Conservation (phyloP, 2,329 filamentous ascomycete genomes). For the Calonectria naviculata region DNA sequence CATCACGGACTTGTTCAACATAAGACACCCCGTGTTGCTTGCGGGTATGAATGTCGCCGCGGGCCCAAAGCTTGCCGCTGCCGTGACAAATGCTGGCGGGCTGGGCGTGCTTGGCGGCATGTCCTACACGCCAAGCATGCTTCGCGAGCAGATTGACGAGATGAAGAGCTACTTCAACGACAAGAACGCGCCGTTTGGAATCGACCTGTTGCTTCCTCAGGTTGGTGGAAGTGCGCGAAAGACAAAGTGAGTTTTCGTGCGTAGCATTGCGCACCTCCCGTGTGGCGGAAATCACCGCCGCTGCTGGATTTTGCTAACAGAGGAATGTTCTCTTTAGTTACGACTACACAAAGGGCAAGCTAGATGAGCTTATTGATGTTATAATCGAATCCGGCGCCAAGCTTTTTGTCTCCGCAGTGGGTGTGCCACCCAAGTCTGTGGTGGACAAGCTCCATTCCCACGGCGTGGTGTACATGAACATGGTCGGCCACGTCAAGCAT, state of each 20-base stretch:
- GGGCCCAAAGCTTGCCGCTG: slow-evolving; percentile 94
- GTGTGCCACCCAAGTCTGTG: slow-evolving; percentile 87
- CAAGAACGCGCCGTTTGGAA: slow-evolving; percentile 95
- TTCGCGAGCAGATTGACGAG: slow-evolving; percentile 93
- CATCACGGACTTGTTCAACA: slow-evolving; percentile 94
- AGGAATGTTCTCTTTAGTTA: slow-evolving; percentile 75
- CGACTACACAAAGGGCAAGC: slow-evolving; percentile 99
- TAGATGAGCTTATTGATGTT: slow-evolving; percentile 88
- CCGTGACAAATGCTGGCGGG: slow-evolving; percentile 96
- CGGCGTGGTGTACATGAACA: slow-evolving; percentile 98
- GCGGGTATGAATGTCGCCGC: slow-evolving; percentile 99
- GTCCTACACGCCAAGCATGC: slow-evolving; percentile 97
- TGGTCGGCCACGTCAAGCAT: slow-evolving; percentile 99
- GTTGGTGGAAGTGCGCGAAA: slow-evolving; percentile 94
- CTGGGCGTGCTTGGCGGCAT: slow-evolving; percentile 96
- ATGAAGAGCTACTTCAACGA: slow-evolving; percentile 88
- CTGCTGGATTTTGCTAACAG: neutral
- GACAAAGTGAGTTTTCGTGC: slow-evolving; percentile 75
- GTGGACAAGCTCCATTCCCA: slow-evolving; percentile 90
- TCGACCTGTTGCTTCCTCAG: slow-evolving; percentile 92
- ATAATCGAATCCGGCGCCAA: slow-evolving; percentile 92
- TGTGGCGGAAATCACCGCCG: too few species aligned
- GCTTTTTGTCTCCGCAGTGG: slow-evolving; percentile 97
- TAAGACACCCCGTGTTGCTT: slow-evolving; percentile 95
- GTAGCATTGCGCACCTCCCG: neutral